Conservation (phyloP, 768 basidiomycete genomes). For the Russula emetica region DNA sequence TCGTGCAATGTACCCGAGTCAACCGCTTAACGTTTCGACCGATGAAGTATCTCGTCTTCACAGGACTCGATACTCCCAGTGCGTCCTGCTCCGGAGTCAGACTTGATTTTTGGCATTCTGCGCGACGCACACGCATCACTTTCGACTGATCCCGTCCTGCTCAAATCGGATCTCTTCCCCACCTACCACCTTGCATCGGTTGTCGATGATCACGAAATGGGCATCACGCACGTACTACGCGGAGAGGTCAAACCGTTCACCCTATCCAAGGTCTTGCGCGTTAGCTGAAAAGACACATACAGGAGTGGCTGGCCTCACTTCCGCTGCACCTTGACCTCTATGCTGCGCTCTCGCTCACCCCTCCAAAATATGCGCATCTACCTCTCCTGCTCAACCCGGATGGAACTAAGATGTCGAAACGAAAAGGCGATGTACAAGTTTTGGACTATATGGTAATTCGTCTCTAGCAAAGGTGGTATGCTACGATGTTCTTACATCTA, state of each 20-base stretch:
- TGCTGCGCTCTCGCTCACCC: constrained; percentile 60
- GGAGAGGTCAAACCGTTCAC: constrained; percentile 64
- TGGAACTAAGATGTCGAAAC: constrained; percentile 92
- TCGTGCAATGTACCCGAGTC: constrained; percentile 11
- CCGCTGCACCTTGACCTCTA: constrained; percentile 91
- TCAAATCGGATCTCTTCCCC: constrained; percentile 91
- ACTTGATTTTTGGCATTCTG: constrained; percentile 72
- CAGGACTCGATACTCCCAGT: constrained; percentile 58
- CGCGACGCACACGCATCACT: constrained; percentile 73
- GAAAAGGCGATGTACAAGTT: constrained; percentile 85
- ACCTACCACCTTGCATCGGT: constrained; percentile 97
- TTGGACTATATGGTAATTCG: constrained; percentile 73
- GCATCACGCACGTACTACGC: constrained; percentile 89
- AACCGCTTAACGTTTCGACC: constrained; percentile 12
- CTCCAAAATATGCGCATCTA: constrained; percentile 86
- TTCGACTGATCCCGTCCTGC: constrained; percentile 83
- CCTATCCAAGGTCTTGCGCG: neutral
- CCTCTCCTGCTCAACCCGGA: constrained; percentile 87
- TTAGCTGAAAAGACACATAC: constrained; percentile 15
- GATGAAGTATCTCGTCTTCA: neutral
- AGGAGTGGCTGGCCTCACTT: constrained; percentile 97
- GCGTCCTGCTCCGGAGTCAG: constrained; percentile 45
- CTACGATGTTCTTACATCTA: neutral
- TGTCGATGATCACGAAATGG: constrained; percentile 95
- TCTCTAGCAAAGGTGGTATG: neutral